Base-by-base conservation (phyloP, 768 basidiomycete species). In the Mycena rosella region DNA sequence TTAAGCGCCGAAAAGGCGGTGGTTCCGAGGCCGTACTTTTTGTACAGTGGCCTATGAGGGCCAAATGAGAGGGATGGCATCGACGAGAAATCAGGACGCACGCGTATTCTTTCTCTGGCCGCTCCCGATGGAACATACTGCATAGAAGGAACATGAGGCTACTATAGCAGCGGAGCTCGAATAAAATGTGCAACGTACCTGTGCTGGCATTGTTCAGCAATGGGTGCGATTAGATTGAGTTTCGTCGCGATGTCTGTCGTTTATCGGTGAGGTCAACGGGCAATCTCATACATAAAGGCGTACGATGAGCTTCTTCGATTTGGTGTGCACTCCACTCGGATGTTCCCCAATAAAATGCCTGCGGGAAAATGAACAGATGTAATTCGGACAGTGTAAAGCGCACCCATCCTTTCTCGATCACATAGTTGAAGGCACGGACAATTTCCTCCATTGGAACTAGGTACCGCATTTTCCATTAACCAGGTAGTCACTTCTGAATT, bases 51-150 rank as follows among this genome's bases (percentile, higher is more conserved):
- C n/a, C 88, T 88, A 56, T 17, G 10, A 45, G 47, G 29, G 29
- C 32, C 61, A 22, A 22, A 5, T 24, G 34, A n/a, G 42, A 2
- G 13, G 3, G 1, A 44, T 17, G 53, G 65, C 8, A 18, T 29
- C 0, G 22, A 18, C 18, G 17, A 30, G 45, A n/a, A 36, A 30
- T 57, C n/a, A 55, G n/a, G 20, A 76, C 84, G 67, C 72, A 89
- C 86, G 79, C 83, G 78, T 92, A 94, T 81, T 95, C 93, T 74
- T 87, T 87, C 81, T 96, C 95, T 17, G 92, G 89, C n/a, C 90
- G 85, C 68, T 94, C 91, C 22, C 93, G 89, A 76, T 90, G 87
- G 78, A 95, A 87, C 87, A 94, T 88, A 73, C 89, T 92, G 76
- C 48, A 54, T 44, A 8, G 24, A 30, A 49, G 5, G 11, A 15